Percentiles rank a stretch among this genome's conserved stretches.
These are phyloP conservation scores for Collybiopsis luxurians DNA, from an alignment of 768 basidiomycete species.

Conservation along the genomic window DNA sequence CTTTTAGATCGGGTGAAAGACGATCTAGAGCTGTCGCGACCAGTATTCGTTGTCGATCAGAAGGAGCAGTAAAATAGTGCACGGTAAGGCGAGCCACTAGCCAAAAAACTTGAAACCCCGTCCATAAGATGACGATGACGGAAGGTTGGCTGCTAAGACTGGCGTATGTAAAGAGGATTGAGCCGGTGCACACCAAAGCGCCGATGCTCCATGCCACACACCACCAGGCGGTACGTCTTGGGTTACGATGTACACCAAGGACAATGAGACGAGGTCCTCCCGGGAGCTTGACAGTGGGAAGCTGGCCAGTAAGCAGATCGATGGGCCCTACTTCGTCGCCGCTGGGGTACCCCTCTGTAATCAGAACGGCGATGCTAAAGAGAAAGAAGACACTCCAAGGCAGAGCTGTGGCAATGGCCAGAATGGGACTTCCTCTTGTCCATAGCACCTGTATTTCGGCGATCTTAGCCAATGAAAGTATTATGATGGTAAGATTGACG, in stretches of 20 bases:
- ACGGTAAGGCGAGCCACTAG: slow-evolving; percentile 18
- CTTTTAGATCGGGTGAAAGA: slow-evolving; percentile 15
- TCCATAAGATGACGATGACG: slow-evolving; percentile 18
- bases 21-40: not conserved
- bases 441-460: slow-evolving; percentile 18
- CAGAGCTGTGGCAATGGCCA: slow-evolving; percentile 12
- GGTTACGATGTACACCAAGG: slow-evolving; percentile 19
- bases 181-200: slow-evolving; percentile 15
- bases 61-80: slow-evolving; percentile 16
- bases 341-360: slow-evolving; percentile 3
- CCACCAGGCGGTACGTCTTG: slow-evolving; percentile 15
- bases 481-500: slow-evolving; percentile 5
- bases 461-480: slow-evolving; percentile 17
- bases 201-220: slow-evolving; percentile 20
- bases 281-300: slow-evolving; percentile 17
- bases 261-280: slow-evolving; percentile 20
- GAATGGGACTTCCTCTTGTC: not conserved
- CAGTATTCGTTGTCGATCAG: slow-evolving; percentile 10
- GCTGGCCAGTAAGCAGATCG: too few species aligned
- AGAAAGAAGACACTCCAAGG: slow-evolving; percentile 21
- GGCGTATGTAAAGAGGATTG: slow-evolving; percentile 20
- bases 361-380: slow-evolving; percentile 11
- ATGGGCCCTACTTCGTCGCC: slow-evolving; percentile 14
- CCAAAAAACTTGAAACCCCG: slow-evolving; percentile 22
- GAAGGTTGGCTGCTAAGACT: slow-evolving; percentile 12